Conservation (phyloP, 2,329 filamentous ascomycete species). For the Phialophora expanda region DNA sequence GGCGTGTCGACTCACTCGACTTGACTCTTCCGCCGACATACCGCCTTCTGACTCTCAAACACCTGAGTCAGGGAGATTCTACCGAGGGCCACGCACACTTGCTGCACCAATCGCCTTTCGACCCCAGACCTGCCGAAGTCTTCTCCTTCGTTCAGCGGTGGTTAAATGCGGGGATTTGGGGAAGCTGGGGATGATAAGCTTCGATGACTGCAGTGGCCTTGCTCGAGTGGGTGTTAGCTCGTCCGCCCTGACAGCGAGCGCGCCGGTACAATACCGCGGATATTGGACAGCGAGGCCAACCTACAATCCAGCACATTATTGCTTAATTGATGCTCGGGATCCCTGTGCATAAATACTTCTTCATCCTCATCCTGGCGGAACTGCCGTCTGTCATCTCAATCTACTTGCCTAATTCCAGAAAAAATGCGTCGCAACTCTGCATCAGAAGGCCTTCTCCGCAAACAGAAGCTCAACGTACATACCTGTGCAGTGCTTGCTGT, state of each 20-base stretch:
- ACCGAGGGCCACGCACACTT: constrained; percentile 7
- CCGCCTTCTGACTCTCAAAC: constrained; percentile 13
- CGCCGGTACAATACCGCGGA: background rate
- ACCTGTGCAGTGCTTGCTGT: constrained; percentile 32
- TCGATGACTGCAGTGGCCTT: background rate
- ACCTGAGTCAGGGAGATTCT: constrained; percentile 20
- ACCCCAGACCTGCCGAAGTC: background rate
- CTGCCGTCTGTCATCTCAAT: background rate
- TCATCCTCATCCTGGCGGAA: background rate
- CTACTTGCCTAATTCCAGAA: background rate
- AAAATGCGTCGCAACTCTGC: constrained; percentile 26
- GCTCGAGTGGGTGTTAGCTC: background rate
- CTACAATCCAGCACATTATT: constrained; percentile 1
- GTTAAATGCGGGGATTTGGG: constrained; percentile 16
- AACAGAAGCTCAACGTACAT: constrained; percentile 31
- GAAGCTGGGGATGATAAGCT: constrained; percentile 10
- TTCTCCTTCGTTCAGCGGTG: background rate
- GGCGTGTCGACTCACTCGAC: background rate
- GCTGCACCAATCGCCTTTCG: constrained; percentile 18
- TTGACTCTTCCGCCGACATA: background rate
- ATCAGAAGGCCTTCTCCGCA: constrained; percentile 27
- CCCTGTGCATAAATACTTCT: background rate
- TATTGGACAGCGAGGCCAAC: background rate
- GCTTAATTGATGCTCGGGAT: background rate
- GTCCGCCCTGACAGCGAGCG: background rate